Base-by-base conservation (phyloP, 2,329 filamentous ascomycete species). In the Arthroderma uncinatum region DNA sequence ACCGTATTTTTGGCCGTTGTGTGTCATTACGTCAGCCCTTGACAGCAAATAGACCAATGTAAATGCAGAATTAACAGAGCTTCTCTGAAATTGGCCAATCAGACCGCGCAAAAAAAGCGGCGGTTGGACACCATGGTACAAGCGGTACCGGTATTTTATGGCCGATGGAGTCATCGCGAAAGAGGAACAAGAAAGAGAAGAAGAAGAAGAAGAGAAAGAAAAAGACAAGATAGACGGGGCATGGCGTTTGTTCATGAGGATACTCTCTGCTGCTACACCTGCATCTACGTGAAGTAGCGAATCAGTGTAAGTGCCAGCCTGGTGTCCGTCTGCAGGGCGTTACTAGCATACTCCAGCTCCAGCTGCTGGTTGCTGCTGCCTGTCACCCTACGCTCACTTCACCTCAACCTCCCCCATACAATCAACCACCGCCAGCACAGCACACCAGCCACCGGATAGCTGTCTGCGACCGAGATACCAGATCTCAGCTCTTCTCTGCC, bases 71-170 rank as follows among this genome's bases (percentile, higher is more conserved):
- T 21, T 54, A 39, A 33, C 16, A 19, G 19, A 54, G 52, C 52
- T 54, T n/a, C 36, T 25, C 9, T 3, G 33, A 40, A n/a, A 54
- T 40, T 54, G 52, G 10, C 52, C 52, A 54, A 54, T 54, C 19
- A 23, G 12, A 16, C 23, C 8, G 23, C 47, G 12, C 4, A 6
- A 34, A 50, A 48, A 4, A n/a, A 5, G 47, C 47, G 47, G 2
- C 25, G 28, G 25, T n/a, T 25, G 40, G 33, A 19, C 39, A 33
- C 19, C n/a, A 10, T 25, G 47, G 7, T 50, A 50, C 47, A 25
- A 42, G 14, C 47, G 25, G 14, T 34, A 50, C 47, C 23, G 47
- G 3, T 30, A 23, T 19, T 50, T 28, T 50, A 14, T n/a, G n/a
- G 33, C 8, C 33, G 52, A 54, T 37, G 52, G 12, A 54, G 52